Base-by-base conservation (phyloP, 2,329 filamentous ascomycete genomes). In the Colletotrichum echinochloae region DNA sequence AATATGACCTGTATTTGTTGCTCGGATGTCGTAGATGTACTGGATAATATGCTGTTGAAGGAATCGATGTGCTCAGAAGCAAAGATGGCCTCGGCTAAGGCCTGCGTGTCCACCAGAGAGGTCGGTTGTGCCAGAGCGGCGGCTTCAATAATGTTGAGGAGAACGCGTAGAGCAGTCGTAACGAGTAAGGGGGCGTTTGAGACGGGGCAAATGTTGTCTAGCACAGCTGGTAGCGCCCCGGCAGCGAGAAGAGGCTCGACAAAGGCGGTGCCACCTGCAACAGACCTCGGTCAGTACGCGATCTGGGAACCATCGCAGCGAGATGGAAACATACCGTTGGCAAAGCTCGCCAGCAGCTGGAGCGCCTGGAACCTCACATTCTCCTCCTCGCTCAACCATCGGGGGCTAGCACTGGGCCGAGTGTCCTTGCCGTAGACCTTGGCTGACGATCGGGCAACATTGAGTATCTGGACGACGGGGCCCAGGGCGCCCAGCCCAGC, bases 301-400 rank as follows among this genome's bases (percentile, higher is more conserved):
- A 51, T 51, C 7, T 12, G 26, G 46, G 46, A 35, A 41, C 12
- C 41, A 39, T 26, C 28, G 23, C 23, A 46, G 23, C 11, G 5
- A 35, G 39, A 11, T 46, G 54, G 35, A 62, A 55, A 41, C 85
- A 76, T 86, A 94, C 95, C 94, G 81, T 92, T 91, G 67, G 94
- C 93, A 77, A 98, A 89, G 79, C 93, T 96, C 56, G 92, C 91
- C 44, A 97, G 83, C n/a, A 98, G 87, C 73, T 97, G 90, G 48
- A 95, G 88, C n/a, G 92, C 92, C 79, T 97, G 93, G 66, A 96
- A 83, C 74, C 90, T 89, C 57, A 91, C 86, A 54, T 88, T 86
- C 66, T 95, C 91, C 70, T 93, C 89, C 14, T 90, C 88, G 3
- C 85, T 86, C 74, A 90, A 78, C 5, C 78, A 73, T 23, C 54